Evolutionary conservation across 2,329 filamentous ascomycete genomes (phyloP).

Genomic region (Xylaria sp.): DNA sequence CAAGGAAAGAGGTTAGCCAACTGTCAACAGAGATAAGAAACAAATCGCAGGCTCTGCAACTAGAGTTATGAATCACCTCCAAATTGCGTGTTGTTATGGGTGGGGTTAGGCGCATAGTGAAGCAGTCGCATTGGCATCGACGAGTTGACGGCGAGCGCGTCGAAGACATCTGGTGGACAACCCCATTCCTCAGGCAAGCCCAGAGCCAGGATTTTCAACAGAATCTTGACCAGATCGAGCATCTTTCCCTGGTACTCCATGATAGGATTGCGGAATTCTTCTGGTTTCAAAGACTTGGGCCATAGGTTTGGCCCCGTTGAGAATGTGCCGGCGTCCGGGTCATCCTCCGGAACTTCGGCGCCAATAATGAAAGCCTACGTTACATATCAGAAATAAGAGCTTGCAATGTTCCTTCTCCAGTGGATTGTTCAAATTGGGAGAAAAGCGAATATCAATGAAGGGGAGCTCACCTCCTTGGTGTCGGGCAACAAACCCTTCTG

Average conservation of each 20-base stretch:
- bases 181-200: conserved; percentile 44
- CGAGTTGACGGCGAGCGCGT: conserved; percentile 40
- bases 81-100: conserved; percentile 43
- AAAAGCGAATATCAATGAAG: neutral
- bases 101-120: conserved; percentile 44
- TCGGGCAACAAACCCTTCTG: conserved; percentile 46
- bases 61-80: conserved; percentile 34
- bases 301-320: conserved; percentile 48
- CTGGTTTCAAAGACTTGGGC: conserved; percentile 42
- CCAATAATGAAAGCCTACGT: conserved; percentile 43
- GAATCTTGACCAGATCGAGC: conserved; percentile 44
- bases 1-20: conserved; percentile 8
- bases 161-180: conserved; percentile 40
- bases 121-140: conserved; percentile 46
- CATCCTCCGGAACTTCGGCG: conserved; percentile 43
- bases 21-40: neutral
- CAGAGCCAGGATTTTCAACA: conserved; percentile 44
- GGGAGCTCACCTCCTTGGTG: conserved; percentile 42
- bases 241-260: conserved; percentile 48
- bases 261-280: conserved; percentile 44
- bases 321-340: conserved; percentile 46
- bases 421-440: neutral
- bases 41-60: neutral
- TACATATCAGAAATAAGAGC: conserved; percentile 2
- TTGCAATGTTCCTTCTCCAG: too few relatives aligned